Conservation (phyloP, 1,284 basidiomycete species). For the Pseudozyma pruni region DNA sequence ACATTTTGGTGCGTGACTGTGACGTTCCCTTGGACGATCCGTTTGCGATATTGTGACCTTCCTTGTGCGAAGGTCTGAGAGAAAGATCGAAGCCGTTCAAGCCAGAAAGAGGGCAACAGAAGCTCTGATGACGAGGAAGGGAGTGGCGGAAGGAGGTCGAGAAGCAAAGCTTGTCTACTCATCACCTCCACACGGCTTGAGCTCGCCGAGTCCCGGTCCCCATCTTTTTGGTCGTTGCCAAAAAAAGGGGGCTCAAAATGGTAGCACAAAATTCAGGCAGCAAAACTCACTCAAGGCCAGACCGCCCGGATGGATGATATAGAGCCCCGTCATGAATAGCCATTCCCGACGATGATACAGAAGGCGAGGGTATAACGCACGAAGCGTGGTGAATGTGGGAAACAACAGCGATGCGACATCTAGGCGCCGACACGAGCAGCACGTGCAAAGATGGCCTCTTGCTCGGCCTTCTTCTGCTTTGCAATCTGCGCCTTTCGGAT, state of each 20-base stretch:
- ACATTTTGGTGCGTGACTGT: too few species aligned
- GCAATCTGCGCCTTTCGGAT: constrained; percentile 57
- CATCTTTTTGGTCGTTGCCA: not conserved
- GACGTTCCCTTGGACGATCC: not conserved
- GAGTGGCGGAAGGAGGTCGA: too few species aligned
- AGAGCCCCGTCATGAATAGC: too few species aligned
- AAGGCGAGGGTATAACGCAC: constrained; percentile 24
- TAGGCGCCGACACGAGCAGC: constrained; percentile 45
- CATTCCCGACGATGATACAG: not conserved
- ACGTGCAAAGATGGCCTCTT: constrained; percentile 57
- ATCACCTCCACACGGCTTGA: constrained; percentile 22
- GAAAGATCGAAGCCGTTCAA: too few species aligned
- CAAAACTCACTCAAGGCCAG: not conserved
- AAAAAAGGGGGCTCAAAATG: constrained; percentile 1
- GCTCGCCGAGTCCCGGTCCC: constrained; percentile 9
- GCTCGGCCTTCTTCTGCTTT: constrained; percentile 49
- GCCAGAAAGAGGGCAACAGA: too few species aligned
- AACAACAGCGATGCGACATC: not conserved
- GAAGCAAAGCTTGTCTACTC: not conserved
- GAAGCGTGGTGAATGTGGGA: constrained; percentile 1
- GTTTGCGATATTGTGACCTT: too few species aligned
- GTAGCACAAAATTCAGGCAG: constrained; percentile 4
- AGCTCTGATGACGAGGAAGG: not conserved
- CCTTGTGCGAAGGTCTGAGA: too few species aligned
- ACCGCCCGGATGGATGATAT: too few species aligned